Evolutionary conservation across 345 rosid genomes (phyloP), one percentile per base, ranked within the genome.

Genomic region (Balakata baccata): DNA sequence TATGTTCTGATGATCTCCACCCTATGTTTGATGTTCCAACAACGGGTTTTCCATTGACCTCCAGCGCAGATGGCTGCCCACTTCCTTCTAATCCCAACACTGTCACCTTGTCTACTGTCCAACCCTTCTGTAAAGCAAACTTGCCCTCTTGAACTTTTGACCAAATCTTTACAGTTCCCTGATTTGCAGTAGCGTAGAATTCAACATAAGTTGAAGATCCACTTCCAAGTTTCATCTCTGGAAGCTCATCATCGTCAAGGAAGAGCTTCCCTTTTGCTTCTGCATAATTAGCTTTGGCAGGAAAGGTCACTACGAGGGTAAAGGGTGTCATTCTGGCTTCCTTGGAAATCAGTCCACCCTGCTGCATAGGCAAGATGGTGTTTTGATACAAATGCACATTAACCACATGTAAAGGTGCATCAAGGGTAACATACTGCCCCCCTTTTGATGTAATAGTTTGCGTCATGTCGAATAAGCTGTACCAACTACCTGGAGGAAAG

Each of bases 401-500:
- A 37, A 95, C 92, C 39, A 78, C 90, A 71, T 91, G 85, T 60
- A 95, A 81, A 1, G 99, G 98, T 18, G 97, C 87, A 23, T 88
- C 86, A 5, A 95, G 90, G 8, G 90, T 87, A 6, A 87, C 85
- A 20, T 85, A 81, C 8, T 84, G 63, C 66, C 91, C 97, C 1
- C 39, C 86, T 61, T 80, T 81, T 12, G 96, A 87, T 4, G 77
- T 76, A 46, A 95, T 74, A 64, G 78, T 66, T 78, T 87, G 83
- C 6, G 85, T 83, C 94, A 86, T 81, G 66, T 95, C 96, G 29
- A 90, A 93, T 66, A 95, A 67, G 75, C 81, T 90, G 88, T 92
- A 95, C 99, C 99, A 95, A 54, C 89, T 78, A 49, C 99, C 98
- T 0, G 93, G 99, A 58, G 97, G 94, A 70, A 95, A 95, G 54